A percentile compares a stretch with the other conserved stretches of the same genome.
Conservation (phyloP, 495 filamentous ascomycete genomes). For the Aspergillus ellipticus region DNA sequence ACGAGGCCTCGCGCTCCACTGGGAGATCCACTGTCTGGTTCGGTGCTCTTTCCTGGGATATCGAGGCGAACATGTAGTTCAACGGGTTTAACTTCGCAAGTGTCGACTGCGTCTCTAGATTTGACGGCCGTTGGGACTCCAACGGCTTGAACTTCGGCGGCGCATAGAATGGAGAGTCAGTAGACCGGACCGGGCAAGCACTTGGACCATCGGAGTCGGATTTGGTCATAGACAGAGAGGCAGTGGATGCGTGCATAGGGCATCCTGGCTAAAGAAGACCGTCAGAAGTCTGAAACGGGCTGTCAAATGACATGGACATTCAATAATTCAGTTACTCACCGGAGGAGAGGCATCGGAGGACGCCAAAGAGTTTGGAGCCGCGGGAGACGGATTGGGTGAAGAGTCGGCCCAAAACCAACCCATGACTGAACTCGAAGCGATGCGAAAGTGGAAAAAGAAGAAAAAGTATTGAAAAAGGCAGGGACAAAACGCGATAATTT, state of each 20-base stretch:
- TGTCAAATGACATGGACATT: not conserved
- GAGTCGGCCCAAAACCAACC: slow-evolving; percentile 98
- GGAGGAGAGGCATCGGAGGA: slow-evolving; percentile 52
- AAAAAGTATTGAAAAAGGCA: not conserved
- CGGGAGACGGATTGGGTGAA: slow-evolving; percentile 34
- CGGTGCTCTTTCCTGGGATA: slow-evolving; percentile 73
- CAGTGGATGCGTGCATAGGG: slow-evolving; percentile 75
- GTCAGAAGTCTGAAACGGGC: slow-evolving; percentile 25
- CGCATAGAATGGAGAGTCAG: slow-evolving; percentile 40
- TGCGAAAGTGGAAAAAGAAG: not conserved
- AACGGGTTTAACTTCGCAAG: slow-evolving; percentile 82
- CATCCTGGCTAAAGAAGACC: slow-evolving; percentile 65
- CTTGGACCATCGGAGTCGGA: slow-evolving; percentile 39
- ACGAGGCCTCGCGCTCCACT: slow-evolving; percentile 71
- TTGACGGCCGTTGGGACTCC: slow-evolving; percentile 19
- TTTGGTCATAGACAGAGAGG: slow-evolving; percentile 45
- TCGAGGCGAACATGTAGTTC: slow-evolving; percentile 89
- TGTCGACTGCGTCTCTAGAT: slow-evolving; percentile 35
- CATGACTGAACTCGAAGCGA: slow-evolving; percentile 49
- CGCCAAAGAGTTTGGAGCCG: slow-evolving; percentile 41
- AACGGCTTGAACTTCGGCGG: slow-evolving; percentile 26
- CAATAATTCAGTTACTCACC: slow-evolving; percentile 51
- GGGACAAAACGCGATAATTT: too few relatives aligned
- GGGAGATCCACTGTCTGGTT: slow-evolving; percentile 70
- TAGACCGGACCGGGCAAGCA: slow-evolving; percentile 51